Evolutionary conservation across 2,329 filamentous ascomycete species (phyloP).

Genomic region (Helotiales sp.): DNA sequence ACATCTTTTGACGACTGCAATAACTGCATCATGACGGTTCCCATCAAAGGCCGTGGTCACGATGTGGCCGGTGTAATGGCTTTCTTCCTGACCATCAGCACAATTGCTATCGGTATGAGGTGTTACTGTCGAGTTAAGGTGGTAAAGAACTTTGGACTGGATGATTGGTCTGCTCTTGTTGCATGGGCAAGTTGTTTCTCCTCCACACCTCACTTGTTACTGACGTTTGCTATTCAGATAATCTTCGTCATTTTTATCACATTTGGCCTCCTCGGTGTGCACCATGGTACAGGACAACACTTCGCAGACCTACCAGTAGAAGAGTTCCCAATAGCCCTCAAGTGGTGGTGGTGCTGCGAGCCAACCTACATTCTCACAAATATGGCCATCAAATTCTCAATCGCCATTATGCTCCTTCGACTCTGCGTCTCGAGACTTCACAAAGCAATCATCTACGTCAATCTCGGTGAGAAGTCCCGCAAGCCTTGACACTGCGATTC

Average conservation of each 20-base stretch:
- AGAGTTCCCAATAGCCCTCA: slow-evolving; percentile 31
- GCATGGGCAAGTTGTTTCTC: no score
- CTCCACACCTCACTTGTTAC: no score
- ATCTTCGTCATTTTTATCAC: slow-evolving; percentile 26
- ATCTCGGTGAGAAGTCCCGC: no score
- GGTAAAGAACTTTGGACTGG: slow-evolving; percentile 30
- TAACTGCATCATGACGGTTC: background rate
- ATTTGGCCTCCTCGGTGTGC: slow-evolving; percentile 27
- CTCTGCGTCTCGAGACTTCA: slow-evolving; percentile 36
- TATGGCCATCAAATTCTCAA: slow-evolving; percentile 40
- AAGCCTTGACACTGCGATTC: no score
- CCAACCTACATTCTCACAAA: slow-evolving; percentile 41
- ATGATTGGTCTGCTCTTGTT: slow-evolving; percentile 27
- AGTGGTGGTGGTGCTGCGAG: slow-evolving; percentile 41
- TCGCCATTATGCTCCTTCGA: slow-evolving; percentile 42
- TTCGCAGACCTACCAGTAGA: slow-evolving; percentile 17
- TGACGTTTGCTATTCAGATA: slow-evolving; percentile 18
- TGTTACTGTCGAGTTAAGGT: slow-evolving; percentile 26
- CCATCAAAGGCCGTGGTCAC: slow-evolving; percentile 21
- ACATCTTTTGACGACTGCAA: background rate
- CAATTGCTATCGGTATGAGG: slow-evolving; percentile 26
- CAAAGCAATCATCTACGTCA: slow-evolving; percentile 38
- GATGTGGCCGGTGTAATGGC: slow-evolving; percentile 37
- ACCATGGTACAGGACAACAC: slow-evolving; percentile 33
- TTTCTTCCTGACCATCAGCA: slow-evolving; percentile 38